phyloP scores from a whole-genome alignment of 2,329 filamentous ascomycete genomes.

The Periconia digitata region DNA sequence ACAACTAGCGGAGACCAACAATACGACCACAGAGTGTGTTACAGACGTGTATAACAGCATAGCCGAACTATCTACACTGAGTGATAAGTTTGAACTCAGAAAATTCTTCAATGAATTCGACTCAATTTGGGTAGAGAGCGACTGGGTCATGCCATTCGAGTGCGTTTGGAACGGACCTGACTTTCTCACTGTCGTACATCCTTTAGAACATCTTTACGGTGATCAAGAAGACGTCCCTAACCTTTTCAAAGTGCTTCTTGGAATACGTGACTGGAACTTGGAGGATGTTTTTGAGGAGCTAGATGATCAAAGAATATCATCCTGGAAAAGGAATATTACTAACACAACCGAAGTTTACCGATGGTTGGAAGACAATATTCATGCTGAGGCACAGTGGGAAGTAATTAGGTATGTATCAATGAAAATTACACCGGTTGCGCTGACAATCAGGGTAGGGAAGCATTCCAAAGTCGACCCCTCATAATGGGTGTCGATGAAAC shows the following conservation, averaged over 20 bases:
- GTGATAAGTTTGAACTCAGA: neutral
- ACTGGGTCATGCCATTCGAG: too few relatives aligned
- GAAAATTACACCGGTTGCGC: neutral
- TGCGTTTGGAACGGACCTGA: constrained; percentile 1
- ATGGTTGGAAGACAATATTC: neutral
- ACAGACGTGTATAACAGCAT: neutral
- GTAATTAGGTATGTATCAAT: neutral
- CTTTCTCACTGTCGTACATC: neutral
- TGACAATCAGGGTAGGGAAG: constrained; percentile 5
- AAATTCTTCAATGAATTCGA: neutral
- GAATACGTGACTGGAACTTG: neutral
- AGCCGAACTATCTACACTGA: neutral
- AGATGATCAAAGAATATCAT: neutral
- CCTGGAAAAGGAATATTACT: too few relatives aligned
- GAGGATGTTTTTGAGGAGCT: neutral
- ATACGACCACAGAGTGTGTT: neutral
- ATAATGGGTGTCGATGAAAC: constrained; percentile 7
- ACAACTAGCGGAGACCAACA: neutral
- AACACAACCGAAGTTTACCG: neutral
- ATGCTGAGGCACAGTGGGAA: neutral
- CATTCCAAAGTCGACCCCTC: constrained; percentile 5
- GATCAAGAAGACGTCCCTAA: neutral
- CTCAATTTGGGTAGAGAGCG: neutral
- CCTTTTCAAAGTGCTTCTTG: neutral
- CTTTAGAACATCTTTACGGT: neutral